Base-by-base conservation (phyloP, 805 yeast species). In the Ogataea trehaloabstinens region DNA sequence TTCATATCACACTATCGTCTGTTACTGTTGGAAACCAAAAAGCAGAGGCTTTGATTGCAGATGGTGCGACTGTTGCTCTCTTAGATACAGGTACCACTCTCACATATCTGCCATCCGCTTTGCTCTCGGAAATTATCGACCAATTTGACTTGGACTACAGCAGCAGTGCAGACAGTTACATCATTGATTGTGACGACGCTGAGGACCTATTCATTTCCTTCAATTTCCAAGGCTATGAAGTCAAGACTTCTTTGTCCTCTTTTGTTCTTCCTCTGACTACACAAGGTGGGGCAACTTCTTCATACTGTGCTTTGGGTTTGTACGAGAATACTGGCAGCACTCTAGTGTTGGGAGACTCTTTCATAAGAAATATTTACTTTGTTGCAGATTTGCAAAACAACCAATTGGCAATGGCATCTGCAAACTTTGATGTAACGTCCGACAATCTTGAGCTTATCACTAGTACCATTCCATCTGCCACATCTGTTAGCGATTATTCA, bases 41-140 rank as follows among this genome's bases (percentile, higher is more conserved):
- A 8, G 24, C 50, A 19, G 47, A 53, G 12, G 54, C 50, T 2
- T 38, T 43, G 4, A 30, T 66, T 19, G 58, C 55, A 2, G 30
- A 44, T 3, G 62, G 60, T 28, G 52, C 56, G 8, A 56, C 53
- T 17, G 65, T 74, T 2, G 77, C 70, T 3, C 44, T 76, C 6
- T 55, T 80, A 28, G 85, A 80, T 56, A 71, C 81, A 3, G 85
- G 85, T 29, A 71, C 82, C 10, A 74, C 85, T 12, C 55, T 73
- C 32, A 56, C 75, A 10, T 66, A 64, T 41, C 57, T 74, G 5
- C 83, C 83, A 10, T 21, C 38, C 6, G 55, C 40, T 21, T 46
- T 68, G 15, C 31, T 56, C 24, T 33, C 29, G 12, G 43, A 56
- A 45, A 30, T 66, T 39, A 42, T 54, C 41, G 33, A 48, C 34